Base-by-base conservation (phyloP, 1,284 basidiomycete species). In the Meira miltonrushii region DNA sequence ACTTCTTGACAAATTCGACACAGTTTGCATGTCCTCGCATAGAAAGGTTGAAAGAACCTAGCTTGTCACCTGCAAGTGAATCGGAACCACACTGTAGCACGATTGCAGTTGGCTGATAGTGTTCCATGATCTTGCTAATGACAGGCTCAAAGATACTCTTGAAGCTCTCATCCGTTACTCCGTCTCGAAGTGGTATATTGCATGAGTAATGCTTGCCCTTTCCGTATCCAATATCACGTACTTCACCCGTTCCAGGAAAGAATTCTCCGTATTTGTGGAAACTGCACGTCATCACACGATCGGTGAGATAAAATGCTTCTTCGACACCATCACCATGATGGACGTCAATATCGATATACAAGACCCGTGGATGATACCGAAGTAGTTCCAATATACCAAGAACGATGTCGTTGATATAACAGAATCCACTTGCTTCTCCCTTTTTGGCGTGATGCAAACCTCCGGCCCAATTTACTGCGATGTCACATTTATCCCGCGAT, bases 231-330 rank as follows among this genome's bases (percentile, higher is more conserved):
- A 88, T 87, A 77, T 98, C 95, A 67, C 93, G 83, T 44, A 98
- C 82, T 79, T 96, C 94, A 37, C 95, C 95, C 1, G 95, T 99
- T 11, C 95, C 95, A 17, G 95, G 95, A 81, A 99, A 99, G 80
- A 91, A 99, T 79, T 99, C 95, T 50, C 95, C 95, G 72, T 96
- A 99, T 80, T 98, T 98, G 80, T 99, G 95, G 80, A 98, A 96
- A 69, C 89, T 92, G 76, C 88, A 88, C 0, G 94, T 97, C 95
- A 99, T 98, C 53, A 99, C 95, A 48, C 95, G 84, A 77, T 99
- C 94, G 13, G 95, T 98, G 0, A 93, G 95, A 79, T 97, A 98
- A 79, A 99, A 99, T 0, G 95, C 95, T 79, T 98, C 95, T 78
- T 99, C 95, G 8, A 99, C 95, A 46, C 95, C 95, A 79, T 99